Percentiles rank a stretch among this genome's conserved stretches.
phyloP scores from a whole-genome alignment of 306 rosid genomes.

The Prunus mira region DNA sequence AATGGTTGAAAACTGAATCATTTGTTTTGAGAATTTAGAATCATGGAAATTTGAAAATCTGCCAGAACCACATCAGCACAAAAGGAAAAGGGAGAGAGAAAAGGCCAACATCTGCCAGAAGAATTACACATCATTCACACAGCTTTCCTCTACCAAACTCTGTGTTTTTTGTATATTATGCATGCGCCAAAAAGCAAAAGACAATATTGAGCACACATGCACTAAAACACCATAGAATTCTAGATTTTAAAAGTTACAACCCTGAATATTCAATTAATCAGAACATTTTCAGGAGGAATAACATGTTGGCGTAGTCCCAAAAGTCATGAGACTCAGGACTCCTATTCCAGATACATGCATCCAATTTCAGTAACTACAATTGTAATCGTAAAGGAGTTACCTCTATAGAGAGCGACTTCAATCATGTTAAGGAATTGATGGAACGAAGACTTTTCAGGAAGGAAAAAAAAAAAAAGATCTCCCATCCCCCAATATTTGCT shows the following conservation, averaged over 20 bases:
- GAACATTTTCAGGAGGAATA: neutral
- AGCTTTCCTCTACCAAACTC: neutral
- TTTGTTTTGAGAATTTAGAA: neutral
- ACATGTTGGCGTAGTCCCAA: neutral
- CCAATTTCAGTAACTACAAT: neutral
- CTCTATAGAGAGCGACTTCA: slow-evolving; percentile 12
- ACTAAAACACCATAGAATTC: neutral
- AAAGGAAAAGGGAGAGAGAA: neutral
- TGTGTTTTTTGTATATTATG: neutral
- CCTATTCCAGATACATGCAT: neutral
- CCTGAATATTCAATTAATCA: slow-evolving; percentile 3
- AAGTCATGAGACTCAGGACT: neutral
- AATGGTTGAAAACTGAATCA: neutral
- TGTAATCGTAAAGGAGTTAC: neutral
- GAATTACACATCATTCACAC: neutral
- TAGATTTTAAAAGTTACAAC: neutral
- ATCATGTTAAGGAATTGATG: slow-evolving; percentile 22
- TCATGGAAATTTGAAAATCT: neutral
- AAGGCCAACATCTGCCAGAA: neutral
- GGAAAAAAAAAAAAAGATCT: neutral
- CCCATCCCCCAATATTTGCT: neutral
- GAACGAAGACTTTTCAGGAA: neutral
- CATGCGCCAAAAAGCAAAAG: neutral
- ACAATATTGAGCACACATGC: neutral
- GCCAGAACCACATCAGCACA: neutral